Base-by-base conservation (phyloP, 768 basidiomycete species). In the Butyriboletus loyo region DNA sequence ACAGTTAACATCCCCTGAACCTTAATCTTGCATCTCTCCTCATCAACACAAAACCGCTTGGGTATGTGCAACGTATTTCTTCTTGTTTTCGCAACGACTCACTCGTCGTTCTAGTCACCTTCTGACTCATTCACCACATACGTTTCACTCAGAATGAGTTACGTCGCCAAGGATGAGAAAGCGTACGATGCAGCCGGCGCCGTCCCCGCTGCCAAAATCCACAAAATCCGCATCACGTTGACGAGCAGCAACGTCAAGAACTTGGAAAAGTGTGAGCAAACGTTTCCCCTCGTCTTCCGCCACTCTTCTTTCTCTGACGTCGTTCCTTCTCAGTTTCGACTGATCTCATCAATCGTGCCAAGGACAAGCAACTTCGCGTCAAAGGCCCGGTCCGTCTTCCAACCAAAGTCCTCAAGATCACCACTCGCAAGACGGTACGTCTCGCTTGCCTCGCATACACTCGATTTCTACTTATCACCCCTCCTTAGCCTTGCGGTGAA, bases 171-270 rank as follows among this genome's bases (percentile, higher is more conserved):
- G 85, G 89, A 87, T 73, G 92, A 94, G 75, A 94, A 98, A 75
- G 94, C 97, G 73, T 94, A 93, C 80, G 97, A 98, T 63, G 93
- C 92, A 55, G 87, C 89, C 43, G 92, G 92, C 66, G 87, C 88
- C 59, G 84, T 93, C 56, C 87, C 89, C 67, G 77, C 83, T 60
- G 88, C 91, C 70, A 95, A 98, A 76, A 84, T 92, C 72, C 96
- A 98, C 85, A 98, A 98, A 84, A 98, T 98, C 74, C 81, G 97
- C 59, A 99, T 99, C 80, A 98, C 97, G 60, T 81, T 99, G 73
- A 98, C 97, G 60, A 92, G 90, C 77, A 88, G 90, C 78, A 98
- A 98, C 73, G 92, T 98, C 77, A 87, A 83, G 81, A 96, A 94
- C 82, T 78, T 99, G 67, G 97, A 99, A 80, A 99, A 98, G 78